Base-by-base conservation (phyloP, 2,329 filamentous ascomycete genomes). In the Pseudonectria foliicola region DNA sequence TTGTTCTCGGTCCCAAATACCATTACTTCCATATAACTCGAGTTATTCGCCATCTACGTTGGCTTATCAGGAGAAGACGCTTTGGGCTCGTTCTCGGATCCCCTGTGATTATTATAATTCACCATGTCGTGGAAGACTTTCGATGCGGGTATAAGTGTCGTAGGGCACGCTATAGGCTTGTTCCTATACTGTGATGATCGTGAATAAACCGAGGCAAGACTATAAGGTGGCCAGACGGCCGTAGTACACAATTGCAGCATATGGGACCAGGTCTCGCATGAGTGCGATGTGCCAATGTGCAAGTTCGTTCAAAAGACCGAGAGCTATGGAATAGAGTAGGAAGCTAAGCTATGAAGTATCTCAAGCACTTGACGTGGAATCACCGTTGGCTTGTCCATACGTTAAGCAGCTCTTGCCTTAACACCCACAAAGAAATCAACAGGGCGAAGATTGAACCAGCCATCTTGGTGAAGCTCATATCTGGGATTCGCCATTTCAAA, bases 391-490 rank as follows among this genome's bases (percentile, higher is more conserved):
- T 21, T 21, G 5, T 8, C 8, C 18, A 21, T 21, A 21, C 18
- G 8, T 29, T 12, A 39, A 25, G 15, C 18, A n/a, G 29, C 31
- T 23, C 68, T 60, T 25, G 62, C 45, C 54, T 59, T 66, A 8
- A 67, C 63, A 52, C 54, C 64, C 31, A 66, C 63, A 13, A 52
- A 45, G 27, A 75, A 68, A 11, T 59, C 63, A 28, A 69, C 50
- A 0, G 71, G 73, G 42, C 69, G 54, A 4, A 71, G 48, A 33
- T 72, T 73, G 43, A 75, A 76, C 64, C 72, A 64, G 11, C 73
- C 64, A 44, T 77, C 60, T 54, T 67, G 57, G 35, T 60, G 56
- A 35, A 70, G 35, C 46, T 59, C 44, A 31, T 69, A 71, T 0
- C 37, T 46, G 3, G 55, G 48, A 30, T 70, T 58, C 11, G 43